A percentile compares a stretch with the other conserved stretches of the same genome.
These are phyloP conservation scores for Aspergillus wentii DNA, from an alignment of 495 filamentous ascomycete species.

Conservation along the genomic window DNA sequence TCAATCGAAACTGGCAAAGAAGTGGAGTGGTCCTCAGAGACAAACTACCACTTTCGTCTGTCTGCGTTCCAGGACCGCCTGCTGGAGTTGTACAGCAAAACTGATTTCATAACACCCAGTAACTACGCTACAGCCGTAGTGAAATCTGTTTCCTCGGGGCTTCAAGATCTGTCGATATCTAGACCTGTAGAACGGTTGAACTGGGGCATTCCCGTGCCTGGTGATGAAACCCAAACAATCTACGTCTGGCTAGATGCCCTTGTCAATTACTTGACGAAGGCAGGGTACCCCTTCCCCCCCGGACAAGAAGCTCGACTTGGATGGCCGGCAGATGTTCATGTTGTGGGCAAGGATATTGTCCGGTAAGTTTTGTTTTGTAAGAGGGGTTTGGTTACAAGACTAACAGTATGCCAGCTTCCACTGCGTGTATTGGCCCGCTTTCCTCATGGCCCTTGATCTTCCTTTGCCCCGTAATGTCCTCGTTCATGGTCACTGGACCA, in stretches of 20 bases:
- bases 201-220: conserved; percentile 90
- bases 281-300: conserved; percentile 78
- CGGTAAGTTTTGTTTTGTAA: conserved; percentile 39
- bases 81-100: conserved; percentile 70
- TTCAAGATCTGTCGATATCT: conserved; percentile 86
- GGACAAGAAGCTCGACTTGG: conserved; percentile 54
- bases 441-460: conserved; percentile 84
- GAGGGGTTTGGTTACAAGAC: not conserved
- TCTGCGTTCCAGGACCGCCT: conserved; percentile 72
- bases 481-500: conserved; percentile 92
- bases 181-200: conserved; percentile 69
- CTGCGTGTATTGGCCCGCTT: conserved; percentile 95
- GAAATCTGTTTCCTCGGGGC: conserved; percentile 58
- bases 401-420: conserved; percentile 59
- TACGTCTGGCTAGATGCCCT: conserved; percentile 98
- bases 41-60: conserved; percentile 91
- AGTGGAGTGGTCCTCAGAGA: conserved; percentile 93
- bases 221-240: conserved; percentile 81
- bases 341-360: conserved; percentile 94
- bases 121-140: conserved; percentile 65
- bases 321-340: conserved; percentile 90
- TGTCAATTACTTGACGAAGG: conserved; percentile 85
- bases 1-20: conserved; percentile 84
- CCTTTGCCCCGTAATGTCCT: conserved; percentile 78
- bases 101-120: conserved; percentile 68